phyloP scores from a whole-genome alignment of 1,139 yeast genomes.

The Candida mesenterica region DNA sequence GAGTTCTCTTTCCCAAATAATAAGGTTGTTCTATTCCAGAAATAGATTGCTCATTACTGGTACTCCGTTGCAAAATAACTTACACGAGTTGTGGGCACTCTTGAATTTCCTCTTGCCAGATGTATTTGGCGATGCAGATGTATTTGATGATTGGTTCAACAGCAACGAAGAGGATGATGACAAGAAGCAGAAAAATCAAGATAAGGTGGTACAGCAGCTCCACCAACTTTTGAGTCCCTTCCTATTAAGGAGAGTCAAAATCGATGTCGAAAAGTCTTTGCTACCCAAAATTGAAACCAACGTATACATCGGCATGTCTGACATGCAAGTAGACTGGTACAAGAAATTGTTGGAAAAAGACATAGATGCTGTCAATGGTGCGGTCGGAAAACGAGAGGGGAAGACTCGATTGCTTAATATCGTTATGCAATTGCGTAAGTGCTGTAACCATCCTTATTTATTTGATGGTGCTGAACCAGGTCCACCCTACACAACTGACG shows the following conservation, averaged over 20 bases:
- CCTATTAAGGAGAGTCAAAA: conserved; percentile 80
- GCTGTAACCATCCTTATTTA: conserved; percentile 95
- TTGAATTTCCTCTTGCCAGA: conserved; percentile 89
- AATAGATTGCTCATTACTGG: conserved; percentile 90
- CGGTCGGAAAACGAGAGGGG: conserved; percentile 83
- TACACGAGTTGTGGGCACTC: conserved; percentile 95
- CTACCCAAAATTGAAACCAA: conserved; percentile 89
- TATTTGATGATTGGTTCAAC: conserved; percentile 87
- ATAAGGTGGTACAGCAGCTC: conserved; percentile 75
- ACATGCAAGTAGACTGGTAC: conserved; percentile 93
- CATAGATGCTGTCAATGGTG: conserved; percentile 94
- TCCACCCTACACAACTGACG: conserved; percentile 96
- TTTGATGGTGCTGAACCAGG: conserved; percentile 99
- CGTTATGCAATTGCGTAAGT: conserved; percentile 94
- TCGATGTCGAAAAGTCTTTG: conserved; percentile 89
- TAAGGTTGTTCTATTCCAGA: conserved; percentile 79
- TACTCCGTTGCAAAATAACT: conserved; percentile 90
- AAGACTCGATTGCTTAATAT: conserved; percentile 87
- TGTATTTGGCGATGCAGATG: conserved; percentile 86
- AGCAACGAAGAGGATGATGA: conserved; percentile 35
- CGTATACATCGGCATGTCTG: conserved; percentile 89
- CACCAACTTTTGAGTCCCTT: conserved; percentile 88
- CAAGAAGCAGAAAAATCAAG: conserved; percentile 55
- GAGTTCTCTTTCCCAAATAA: conserved; percentile 83
- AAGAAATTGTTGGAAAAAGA: conserved; percentile 85